These are phyloP conservation scores for Collybiopsis confluens DNA, from an alignment of 768 basidiomycete genomes.

Conservation along the genomic window DNA sequence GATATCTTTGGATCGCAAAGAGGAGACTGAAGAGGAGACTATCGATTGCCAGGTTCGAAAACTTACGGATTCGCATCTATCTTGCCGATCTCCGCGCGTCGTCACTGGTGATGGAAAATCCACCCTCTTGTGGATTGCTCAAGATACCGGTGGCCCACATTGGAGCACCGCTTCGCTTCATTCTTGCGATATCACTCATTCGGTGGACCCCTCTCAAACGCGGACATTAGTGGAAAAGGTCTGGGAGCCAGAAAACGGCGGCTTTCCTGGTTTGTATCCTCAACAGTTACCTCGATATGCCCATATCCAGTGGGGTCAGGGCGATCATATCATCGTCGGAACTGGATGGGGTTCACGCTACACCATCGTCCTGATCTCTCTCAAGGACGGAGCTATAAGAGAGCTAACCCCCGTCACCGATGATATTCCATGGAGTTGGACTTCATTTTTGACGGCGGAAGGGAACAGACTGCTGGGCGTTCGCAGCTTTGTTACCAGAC, in stretches of 20 bases:
- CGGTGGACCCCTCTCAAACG: conserved; percentile 11
- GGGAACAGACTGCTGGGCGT: conserved; percentile 41
- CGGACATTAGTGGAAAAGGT: conserved; percentile 37
- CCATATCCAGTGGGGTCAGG: conserved; percentile 6
- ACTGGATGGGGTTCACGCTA: conserved; percentile 53
- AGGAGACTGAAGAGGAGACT: conserved; percentile 8
- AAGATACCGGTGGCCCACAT: conserved; percentile 55
- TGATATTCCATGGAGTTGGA: conserved; percentile 44
- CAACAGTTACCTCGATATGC: conserved; percentile 31
- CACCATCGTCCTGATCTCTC: conserved; percentile 44
- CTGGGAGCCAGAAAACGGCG: conserved; percentile 28
- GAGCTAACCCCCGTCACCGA: conserved; percentile 39
- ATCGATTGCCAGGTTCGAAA: conserved; percentile 24
- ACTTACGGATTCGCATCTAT: conserved; percentile 38
- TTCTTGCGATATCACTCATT: conserved; percentile 30
- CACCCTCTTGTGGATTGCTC: conserved; percentile 50
- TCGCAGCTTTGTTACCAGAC: conserved; percentile 43
- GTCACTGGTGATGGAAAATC: conserved; percentile 19
- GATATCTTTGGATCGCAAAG: conserved; percentile 24
- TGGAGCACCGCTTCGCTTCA: conserved; percentile 51
- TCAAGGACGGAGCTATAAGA: conserved; percentile 32
- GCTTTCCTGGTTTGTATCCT: conserved; percentile 62
- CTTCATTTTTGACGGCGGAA: conserved; percentile 43
- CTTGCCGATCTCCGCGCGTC: conserved; percentile 59
- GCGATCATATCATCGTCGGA: conserved; percentile 33